These are phyloP conservation scores for Penicillium silybi DNA, from an alignment of 495 filamentous ascomycete species.

Conservation along the genomic window DNA sequence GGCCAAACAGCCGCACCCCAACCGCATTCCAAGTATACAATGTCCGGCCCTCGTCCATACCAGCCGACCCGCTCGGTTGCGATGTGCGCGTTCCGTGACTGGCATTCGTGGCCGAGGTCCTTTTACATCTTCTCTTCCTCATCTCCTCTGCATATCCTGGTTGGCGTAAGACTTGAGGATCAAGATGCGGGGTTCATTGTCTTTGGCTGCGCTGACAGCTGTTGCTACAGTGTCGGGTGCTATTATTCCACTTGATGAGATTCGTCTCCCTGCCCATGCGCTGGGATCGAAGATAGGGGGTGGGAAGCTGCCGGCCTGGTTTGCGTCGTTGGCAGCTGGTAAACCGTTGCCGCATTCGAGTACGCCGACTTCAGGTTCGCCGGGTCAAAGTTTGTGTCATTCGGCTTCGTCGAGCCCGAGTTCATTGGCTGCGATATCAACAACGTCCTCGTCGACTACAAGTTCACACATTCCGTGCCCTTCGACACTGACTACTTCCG, in stretches of 20 bases:
- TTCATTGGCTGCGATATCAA: not conserved
- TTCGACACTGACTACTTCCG: not conserved
- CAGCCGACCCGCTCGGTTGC: not conserved
- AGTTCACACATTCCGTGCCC: not conserved
- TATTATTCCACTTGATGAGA: slow-evolving; percentile 6
- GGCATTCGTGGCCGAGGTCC: not conserved
- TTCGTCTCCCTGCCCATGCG: not conserved
- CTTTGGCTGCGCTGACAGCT: slow-evolving; percentile 11
- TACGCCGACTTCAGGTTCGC: not conserved
- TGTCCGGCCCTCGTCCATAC: slow-evolving; percentile 4
- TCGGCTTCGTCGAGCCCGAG: too few relatives aligned
- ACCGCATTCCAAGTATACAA: slow-evolving; percentile 7
- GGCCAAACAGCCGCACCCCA: not conserved
- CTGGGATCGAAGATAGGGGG: not conserved
- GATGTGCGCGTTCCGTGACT: not conserved
- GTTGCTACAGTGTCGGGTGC: slow-evolving; percentile 9
- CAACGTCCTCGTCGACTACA: not conserved
- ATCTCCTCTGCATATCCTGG: not conserved
- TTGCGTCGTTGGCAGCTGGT: not conserved
- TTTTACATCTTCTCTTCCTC: not conserved
- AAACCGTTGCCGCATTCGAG: not conserved
- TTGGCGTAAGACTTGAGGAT: slow-evolving; percentile 2
- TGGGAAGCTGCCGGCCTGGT: not conserved
- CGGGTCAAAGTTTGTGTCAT: not conserved
- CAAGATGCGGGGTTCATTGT: slow-evolving; percentile 17